These are phyloP conservation scores for Colletotrichum zoysiae DNA, from an alignment of 2,329 filamentous ascomycete genomes.

Conservation along the genomic window DNA sequence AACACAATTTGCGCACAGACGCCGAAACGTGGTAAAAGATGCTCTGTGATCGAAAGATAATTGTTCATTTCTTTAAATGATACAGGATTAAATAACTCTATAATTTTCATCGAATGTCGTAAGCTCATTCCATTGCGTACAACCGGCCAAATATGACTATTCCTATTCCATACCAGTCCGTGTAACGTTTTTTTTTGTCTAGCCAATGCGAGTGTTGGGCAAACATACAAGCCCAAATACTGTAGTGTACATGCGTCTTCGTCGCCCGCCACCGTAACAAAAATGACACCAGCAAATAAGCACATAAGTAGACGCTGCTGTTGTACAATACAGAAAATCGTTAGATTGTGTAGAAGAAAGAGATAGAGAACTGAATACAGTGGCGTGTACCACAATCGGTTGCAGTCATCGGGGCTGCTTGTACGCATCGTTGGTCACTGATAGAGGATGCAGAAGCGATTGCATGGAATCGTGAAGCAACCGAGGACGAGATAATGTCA, in stretches of 20 bases:
- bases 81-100: conserved; percentile 16
- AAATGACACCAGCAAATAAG: background rate
- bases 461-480: background rate
- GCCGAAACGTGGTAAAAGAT: too few relatives aligned
- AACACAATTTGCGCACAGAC: background rate
- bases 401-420: background rate
- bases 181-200: conserved; percentile 4
- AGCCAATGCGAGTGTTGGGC: background rate
- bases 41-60: accelerated
- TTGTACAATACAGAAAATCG: background rate
- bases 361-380: too few relatives aligned
- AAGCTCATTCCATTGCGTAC: background rate
- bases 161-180: background rate
- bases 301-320: background rate
- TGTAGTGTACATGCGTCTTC: conserved; percentile 5
- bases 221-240: background rate
- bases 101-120: background rate
- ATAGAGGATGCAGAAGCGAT: background rate
- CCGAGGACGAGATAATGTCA: background rate
- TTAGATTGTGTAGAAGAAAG: background rate
- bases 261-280: background rate
- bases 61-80: background rate
- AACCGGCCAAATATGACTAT: background rate
- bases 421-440: background rate
- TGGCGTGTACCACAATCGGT: background rate